Percentiles rank a stretch among this genome's conserved stretches.
phyloP scores from a whole-genome alignment of 164 flowering plant genomes.

The Magnolia sinica region DNA sequence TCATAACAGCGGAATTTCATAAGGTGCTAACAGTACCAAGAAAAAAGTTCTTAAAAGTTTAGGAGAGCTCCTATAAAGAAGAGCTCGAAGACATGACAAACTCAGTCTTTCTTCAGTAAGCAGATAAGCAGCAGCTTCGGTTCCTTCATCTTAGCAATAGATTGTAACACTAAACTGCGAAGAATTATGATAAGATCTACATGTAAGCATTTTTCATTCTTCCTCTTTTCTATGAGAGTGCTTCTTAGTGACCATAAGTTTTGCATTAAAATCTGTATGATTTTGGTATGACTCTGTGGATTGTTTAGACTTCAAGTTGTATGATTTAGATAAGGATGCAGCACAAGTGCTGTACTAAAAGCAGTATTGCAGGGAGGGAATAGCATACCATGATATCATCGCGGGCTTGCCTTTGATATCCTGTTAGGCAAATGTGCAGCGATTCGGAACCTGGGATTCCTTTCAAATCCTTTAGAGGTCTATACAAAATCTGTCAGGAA shows the following conservation, averaged over 20 bases:
- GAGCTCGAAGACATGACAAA: neutral
- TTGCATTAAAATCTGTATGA: neutral
- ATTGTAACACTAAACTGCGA: neutral
- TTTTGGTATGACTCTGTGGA: neutral
- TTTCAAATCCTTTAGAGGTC: slow-evolving; percentile 68
- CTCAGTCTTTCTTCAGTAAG: neutral
- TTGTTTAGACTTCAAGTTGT: neutral
- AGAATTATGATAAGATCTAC: neutral
- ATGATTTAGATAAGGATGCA: neutral
- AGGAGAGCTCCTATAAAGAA: too few relatives aligned
- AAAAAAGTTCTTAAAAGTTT: neutral
- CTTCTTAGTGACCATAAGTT: too few relatives aligned
- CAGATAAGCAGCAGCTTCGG: neutral
- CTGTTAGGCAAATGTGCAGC: slow-evolving; percentile 76
- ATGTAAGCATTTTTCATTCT: too few relatives aligned
- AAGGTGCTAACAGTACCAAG: too few relatives aligned
- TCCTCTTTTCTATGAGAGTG: too few relatives aligned
- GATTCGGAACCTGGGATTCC: slow-evolving; percentile 79
- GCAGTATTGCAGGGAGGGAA: neutral
- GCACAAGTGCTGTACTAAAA: neutral
- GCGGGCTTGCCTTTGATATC: slow-evolving; percentile 81
- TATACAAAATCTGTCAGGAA: slow-evolving; percentile 58
- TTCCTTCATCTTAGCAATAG: neutral
- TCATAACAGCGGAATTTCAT: too few relatives aligned
- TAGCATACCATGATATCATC: slow-evolving; percentile 76